Conservation (phyloP, 257 asterid species). For the Capsicum rhomboideum region DNA sequence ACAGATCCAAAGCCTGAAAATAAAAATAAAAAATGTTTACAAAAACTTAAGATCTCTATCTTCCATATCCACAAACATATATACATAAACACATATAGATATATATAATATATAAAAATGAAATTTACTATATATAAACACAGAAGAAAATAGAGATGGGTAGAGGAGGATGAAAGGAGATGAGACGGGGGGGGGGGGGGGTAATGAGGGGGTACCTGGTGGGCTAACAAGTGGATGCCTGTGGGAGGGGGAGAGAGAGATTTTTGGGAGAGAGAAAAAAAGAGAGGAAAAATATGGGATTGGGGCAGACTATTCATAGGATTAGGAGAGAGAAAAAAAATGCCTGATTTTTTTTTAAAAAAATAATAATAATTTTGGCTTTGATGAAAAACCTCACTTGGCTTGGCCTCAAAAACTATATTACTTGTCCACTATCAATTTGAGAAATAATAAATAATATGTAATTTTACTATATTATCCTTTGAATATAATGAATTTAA, state of each 20-base stretch:
- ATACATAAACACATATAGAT: neutral
- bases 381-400: too few relatives aligned
- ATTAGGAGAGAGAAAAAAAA: neutral
- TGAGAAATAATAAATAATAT: too few relatives aligned
- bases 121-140: neutral
- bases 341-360: neutral
- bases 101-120: neutral
- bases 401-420: too few relatives aligned
- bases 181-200: neutral
- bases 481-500: too few relatives aligned
- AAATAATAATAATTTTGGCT: too few relatives aligned
- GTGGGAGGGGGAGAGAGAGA: slow-evolving; percentile 3
- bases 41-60: neutral
- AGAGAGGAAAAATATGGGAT: neutral
- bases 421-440: too few relatives aligned
- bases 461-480: too few relatives aligned
- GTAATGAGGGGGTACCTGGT: neutral
- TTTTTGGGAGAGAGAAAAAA: slow-evolving; percentile 4
- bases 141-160: neutral
- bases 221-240: neutral
- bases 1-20: slow-evolving; percentile 17
- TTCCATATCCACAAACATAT: neutral
- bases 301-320: slow-evolving; percentile 14
- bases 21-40: neutral
- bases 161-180: neutral